Percentiles rank a stretch among this genome's conserved stretches.
Evolutionary conservation across 495 filamentous ascomycete species (phyloP).

Genomic region (Chlorociboria aeruginascens): DNA sequence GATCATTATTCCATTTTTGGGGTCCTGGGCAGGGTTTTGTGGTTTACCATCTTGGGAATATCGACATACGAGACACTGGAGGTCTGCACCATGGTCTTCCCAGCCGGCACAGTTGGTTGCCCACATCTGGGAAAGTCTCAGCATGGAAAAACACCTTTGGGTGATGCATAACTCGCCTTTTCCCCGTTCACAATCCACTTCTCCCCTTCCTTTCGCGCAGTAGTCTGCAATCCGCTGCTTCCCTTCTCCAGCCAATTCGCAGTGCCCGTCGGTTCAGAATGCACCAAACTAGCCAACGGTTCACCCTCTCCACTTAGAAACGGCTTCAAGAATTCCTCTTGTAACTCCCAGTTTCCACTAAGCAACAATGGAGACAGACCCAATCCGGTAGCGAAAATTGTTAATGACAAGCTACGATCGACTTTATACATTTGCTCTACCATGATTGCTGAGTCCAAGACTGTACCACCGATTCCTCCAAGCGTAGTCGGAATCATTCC

Average conservation of each 20-base stretch:
- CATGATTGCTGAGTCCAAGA: conserved; percentile 36
- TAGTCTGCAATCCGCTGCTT: conserved; percentile 33
- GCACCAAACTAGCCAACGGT: conserved; percentile 38
- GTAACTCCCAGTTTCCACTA: conserved; percentile 25
- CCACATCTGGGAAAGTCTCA: conserved; percentile 28
- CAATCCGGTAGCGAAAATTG: conserved; percentile 39
- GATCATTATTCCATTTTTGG: conserved; percentile 31
- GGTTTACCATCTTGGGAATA: conserved; percentile 21
- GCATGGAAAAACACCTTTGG: neutral
- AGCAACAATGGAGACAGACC: conserved; percentile 37
- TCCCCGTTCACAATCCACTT: conserved; percentile 45
- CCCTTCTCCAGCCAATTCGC: conserved; percentile 42
- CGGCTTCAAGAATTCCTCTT: conserved; percentile 33
- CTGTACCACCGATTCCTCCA: conserved; percentile 30
- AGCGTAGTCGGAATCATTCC: conserved; percentile 30
- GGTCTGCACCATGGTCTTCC: conserved; percentile 38
- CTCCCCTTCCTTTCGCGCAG: conserved; percentile 35
- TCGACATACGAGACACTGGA: conserved; percentile 41
- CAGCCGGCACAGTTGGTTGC: conserved; percentile 42
- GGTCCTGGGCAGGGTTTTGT: conserved; percentile 17
- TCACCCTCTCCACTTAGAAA: conserved; percentile 33
- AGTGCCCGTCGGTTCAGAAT: conserved; percentile 37
- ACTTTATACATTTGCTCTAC: conserved; percentile 41
- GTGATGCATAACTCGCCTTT: conserved; percentile 24
- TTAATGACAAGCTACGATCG: conserved; percentile 34